Evolutionary conservation across 345 rosid species (phyloP), one percentile per base, ranked within the genome.

Genomic region (Euphorbia peplus): DNA sequence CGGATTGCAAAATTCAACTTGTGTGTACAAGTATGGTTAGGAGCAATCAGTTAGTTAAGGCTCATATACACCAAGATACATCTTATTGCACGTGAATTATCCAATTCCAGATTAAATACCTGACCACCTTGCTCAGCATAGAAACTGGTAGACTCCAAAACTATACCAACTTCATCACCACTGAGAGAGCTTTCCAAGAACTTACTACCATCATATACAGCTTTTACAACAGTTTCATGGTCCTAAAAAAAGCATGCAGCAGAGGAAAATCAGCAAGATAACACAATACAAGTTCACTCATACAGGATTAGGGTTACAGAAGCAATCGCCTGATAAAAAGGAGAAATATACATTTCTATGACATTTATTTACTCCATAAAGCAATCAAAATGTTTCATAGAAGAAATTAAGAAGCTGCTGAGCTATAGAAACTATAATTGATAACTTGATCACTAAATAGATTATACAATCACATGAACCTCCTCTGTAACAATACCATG

Each of bases 111-210:
- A n/a, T n/a, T n/a, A n/a, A n/a, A n/a, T n/a, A 95, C 97, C 99
- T 95, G 99, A 74, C 99, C 99, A 79, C 99, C 99, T 87, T 91
- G 99, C 84, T 95, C 98, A 29, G 99, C 97, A 76, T 95, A 95
- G 85, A 95, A 95, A 72, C 88, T 84, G 18, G 97, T 87, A 29
- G 96, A 88, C 32, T 82, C 88, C 80, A 91, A 73, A 62, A 95
- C 86, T 30, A 95, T 68, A 66, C 97, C 97, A 75, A 88, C 86
- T 37, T 90, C 96, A 73, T 67, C 60, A 8, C 77, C 85, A 79
- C 63, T 51, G 62, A 64, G 73, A 46, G 80, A 79, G 84, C 77
- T 82, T 74, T 83, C 84, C 78, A 86, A 65, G 75, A 84, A 88
- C 72, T 80, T 86, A 19, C 87, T 85, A 80, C 99, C 96, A 39